Base-by-base conservation (phyloP, 2,329 filamentous ascomycete genomes). In the Cordyceps cateniannulata region DNA sequence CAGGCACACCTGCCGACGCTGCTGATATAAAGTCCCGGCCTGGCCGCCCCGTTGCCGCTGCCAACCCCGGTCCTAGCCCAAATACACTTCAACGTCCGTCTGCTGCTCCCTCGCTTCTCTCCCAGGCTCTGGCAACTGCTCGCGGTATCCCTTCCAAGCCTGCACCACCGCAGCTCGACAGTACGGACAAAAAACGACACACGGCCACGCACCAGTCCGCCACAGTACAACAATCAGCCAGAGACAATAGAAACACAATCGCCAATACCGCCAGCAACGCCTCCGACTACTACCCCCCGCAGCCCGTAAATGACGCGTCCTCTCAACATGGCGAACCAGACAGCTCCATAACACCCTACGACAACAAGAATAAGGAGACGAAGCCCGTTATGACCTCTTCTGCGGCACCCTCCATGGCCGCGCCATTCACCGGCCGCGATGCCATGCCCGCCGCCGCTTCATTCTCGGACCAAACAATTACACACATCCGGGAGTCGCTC, bases 401-500 rank as follows among this genome's bases (percentile, higher is more conserved):
- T 50, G 45, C 47, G 16, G 55, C 45, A 2, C 22, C 55, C 0
- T 50, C 74, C n/a, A 68, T 70, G 56, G 12, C 62, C 20, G 62
- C 59, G 60, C 25, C 68, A 54, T 52, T 71, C 44, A 65, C 67
- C 42, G 60, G 63, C 40, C 69, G 69, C 56, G 69, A 74, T 59
- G 63, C 67, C n/a, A 64, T 68, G 48, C 69, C 68, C 61, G 67
- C 69, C 7, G 68, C 74, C 27, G 69, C 71, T 5, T 70, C 70
- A 12, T 75, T 72, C 53, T 69, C 68, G 25, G 68, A 70, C 4
- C 66, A 71, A 5, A 67, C 67, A 32, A 65, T 75, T 42, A 62
- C 69, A 20, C 67, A 73, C 35, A 69, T 76, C 55, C 72, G 73
- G 59, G 71, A 75, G 50, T 67, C 75, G 63, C 65, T 77, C 52